Evolutionary conservation across 345 rosid species (phyloP).

Genomic region (Eucalyptus regnans): DNA sequence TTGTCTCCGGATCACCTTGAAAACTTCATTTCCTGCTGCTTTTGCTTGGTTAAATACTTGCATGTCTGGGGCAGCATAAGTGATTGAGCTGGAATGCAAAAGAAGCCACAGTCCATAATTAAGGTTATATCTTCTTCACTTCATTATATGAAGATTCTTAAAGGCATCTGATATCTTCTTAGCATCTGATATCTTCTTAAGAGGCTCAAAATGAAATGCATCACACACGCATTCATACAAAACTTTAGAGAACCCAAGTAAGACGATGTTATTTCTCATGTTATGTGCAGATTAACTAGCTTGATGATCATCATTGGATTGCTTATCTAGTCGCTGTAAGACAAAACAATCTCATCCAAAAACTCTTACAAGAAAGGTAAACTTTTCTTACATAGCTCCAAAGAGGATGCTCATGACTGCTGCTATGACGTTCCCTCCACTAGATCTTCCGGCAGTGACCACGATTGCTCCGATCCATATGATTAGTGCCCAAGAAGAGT

Average conservation of each 20-base stretch:
- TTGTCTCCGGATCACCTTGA: conserved; percentile 32
- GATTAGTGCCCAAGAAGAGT: conserved; percentile 47
- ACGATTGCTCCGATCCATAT: conserved; percentile 49
- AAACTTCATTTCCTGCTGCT: conserved; percentile 49
- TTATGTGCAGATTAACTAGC: background rate
- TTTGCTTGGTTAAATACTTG: conserved; percentile 56
- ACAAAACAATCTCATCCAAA: background rate
- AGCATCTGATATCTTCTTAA: background rate
- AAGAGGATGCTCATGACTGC: conserved; percentile 56
- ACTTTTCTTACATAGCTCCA: conserved; percentile 39
- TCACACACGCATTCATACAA: background rate
- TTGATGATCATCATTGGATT: background rate
- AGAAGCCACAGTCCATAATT: background rate
- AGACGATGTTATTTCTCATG: background rate
- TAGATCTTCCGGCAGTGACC: conserved; percentile 18
- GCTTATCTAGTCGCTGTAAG: background rate
- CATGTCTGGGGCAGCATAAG: conserved; percentile 56
- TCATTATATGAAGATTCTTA: background rate
- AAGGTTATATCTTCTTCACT: background rate
- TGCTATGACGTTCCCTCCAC: conserved; percentile 43
- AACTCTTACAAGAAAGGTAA: background rate
- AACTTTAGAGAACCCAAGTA: background rate
- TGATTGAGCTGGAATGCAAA: conserved; percentile 31
- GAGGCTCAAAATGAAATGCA: background rate
- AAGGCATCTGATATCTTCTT: background rate